phyloP scores from a whole-genome alignment of 2,329 filamentous ascomycete species.

The Colletotrichum brevisporum region DNA sequence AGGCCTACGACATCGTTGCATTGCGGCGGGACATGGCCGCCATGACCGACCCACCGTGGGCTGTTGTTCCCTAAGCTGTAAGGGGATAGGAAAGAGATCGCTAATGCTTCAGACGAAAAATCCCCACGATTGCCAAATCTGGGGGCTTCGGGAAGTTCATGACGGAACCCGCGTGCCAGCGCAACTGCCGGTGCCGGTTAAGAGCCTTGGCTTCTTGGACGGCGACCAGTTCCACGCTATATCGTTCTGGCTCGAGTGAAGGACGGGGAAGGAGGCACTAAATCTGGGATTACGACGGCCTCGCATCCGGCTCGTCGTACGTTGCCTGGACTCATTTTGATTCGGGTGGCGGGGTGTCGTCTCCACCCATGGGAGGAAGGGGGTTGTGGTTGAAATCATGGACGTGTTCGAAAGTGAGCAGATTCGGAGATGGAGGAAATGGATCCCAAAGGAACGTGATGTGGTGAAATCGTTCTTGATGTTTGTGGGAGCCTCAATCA shows the following conservation, averaged over 20 bases:
- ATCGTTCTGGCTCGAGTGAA: constrained; percentile 15
- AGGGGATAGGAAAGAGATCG: constrained; percentile 1
- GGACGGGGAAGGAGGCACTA: not conserved
- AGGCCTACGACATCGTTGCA: not conserved
- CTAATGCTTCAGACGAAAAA: constrained; percentile 9
- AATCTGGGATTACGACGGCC: constrained; percentile 2
- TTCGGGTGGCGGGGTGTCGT: constrained; percentile 17
- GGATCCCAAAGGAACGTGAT: too few species aligned
- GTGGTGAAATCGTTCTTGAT: not conserved
- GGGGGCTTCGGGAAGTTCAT: constrained; percentile 8
- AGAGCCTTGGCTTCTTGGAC: not conserved
- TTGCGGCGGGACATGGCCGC: not conserved
- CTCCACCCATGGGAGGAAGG: not conserved
- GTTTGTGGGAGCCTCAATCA: constrained; percentile 19
- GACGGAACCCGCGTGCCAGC: not conserved
- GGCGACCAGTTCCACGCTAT: not conserved
- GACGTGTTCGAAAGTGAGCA: not conserved
- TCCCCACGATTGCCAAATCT: constrained; percentile 2
- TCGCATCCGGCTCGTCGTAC: constrained; percentile 5
- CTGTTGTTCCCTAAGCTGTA: not conserved
- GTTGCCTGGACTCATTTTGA: constrained; percentile 30
- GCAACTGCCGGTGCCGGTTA: not conserved
- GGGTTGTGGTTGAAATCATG: not conserved
- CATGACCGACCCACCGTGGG: not conserved
- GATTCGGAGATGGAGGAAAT: not conserved